phyloP scores from a whole-genome alignment of 2,329 filamentous ascomycete species.

The Colletotrichum sublineola region DNA sequence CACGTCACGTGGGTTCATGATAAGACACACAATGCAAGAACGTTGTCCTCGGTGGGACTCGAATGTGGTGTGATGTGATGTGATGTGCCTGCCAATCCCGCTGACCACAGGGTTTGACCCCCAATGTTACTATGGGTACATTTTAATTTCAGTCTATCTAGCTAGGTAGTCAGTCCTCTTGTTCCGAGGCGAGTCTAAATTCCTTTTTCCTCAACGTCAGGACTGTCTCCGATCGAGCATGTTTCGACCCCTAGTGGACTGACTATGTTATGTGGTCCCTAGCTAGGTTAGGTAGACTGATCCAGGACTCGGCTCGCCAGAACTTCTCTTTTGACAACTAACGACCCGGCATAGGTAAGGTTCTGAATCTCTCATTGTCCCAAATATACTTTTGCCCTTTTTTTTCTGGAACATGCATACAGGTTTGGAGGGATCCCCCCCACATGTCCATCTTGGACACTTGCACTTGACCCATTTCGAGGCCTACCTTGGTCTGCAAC shows the following conservation, averaged over 20 bases:
- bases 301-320: constrained; percentile 15
- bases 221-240: neutral
- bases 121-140: neutral
- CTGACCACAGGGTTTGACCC: neutral
- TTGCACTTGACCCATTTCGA: constrained; percentile 17
- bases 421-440: neutral
- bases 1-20: constrained; percentile 23
- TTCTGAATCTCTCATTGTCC: neutral
- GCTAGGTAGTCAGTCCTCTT: too few species aligned
- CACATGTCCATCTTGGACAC: constrained; percentile 18
- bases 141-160: too few species aligned
- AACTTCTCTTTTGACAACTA: constrained; percentile 13
- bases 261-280: neutral
- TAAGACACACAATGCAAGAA: constrained; percentile 2
- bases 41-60: neutral
- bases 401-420: constrained; percentile 16
- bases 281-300: neutral
- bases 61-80: too few species aligned
- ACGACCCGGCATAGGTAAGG: neutral
- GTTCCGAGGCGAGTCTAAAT: neutral
- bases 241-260: neutral
- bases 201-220: neutral
- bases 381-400: constrained; percentile 11
- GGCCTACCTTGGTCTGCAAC: constrained; percentile 12
- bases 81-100: neutral